Evolutionary conservation across 352 stramenopile genomes (phyloP), one percentile per base, ranked within the genome.

Genomic region (Globisporangium rhizosaccharum): DNA sequence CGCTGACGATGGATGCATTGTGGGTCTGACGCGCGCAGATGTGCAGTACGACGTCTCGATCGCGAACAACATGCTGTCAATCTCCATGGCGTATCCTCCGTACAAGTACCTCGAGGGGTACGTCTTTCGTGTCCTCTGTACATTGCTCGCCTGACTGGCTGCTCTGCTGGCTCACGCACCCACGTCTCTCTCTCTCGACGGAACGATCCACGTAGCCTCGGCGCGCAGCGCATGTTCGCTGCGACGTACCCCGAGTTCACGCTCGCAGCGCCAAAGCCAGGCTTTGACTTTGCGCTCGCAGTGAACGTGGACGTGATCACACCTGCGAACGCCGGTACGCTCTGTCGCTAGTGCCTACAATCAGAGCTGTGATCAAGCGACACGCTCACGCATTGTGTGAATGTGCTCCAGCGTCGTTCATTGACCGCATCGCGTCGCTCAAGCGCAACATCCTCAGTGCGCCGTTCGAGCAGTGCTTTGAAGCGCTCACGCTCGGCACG

Each of bases 1-100:
- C 41, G 39, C 15, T 39, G 7, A 12, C 33, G 6, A 12, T 15
- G 36, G 39, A 44, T 48, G 41, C 30, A 33, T 18, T 11, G 44
- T 41, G 25, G 53, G 39, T 41, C 11, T 1, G 3, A 41, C 25
- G 14, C 15, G 57, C 15, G 57, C 53, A 90, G 85, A 94, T 71
- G 80, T 89, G 49, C 82, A 94, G 68, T 91, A 92, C 64, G 79
- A 90, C 57, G 63, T 92, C 58, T 92, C 82, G 28, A 92, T 94
- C 55, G 75, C 56, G 33, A 70, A 82, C 60, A 85, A 79, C 61
- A 62, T 70, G 59, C 63, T 94, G 47, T 79, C 80, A 25, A 65
- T 94, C 57, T 91, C 82, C 25, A 79, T 94, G 63, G 76, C 78
- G 49, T 94, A 94, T 59, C 75, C 82, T 48, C 82, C 82, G 14